Base-by-base conservation (phyloP, 2,329 filamentous ascomycete genomes). In the Daldinia sp. region DNA sequence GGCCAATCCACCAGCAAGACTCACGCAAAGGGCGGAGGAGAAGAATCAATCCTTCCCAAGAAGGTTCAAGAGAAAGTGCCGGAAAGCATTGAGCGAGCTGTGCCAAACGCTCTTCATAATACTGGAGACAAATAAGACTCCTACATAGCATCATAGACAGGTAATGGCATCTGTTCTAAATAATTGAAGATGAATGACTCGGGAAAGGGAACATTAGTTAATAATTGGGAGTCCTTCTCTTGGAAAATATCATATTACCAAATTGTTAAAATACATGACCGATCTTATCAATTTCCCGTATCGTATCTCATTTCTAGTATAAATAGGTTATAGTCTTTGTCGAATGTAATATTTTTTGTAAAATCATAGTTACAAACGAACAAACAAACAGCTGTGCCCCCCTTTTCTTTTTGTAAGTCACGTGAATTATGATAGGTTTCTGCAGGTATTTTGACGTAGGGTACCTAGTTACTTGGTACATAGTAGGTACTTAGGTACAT, bases 21-120 rank as follows among this genome's bases (percentile, higher is more conserved):
- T 13, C 65, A 66, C 23, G 65, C 66, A 5, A 66, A 66, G 57
- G 66, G 58, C 8, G 66, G 35, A n/a, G 66, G 66, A 7, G 63
- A 66, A 10, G 66, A 53, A 39, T 68, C 66, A 8, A 25, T 68
- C 15, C 32, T 68, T 2, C 65, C 65, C 3, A 66, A 68, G 59
- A 68, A 68, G 43, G 59, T 66, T n/a, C 65, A 68, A 17, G 63
- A 68, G 63, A 64, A 58, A 11, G 55, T 68, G 8, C 65, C 63
- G 0, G 66, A 67, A 32, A 62, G 60, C 19, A 48, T 66, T 7
- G 66, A 68, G 25, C 55, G 54, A 39, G 61, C 63, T 11, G 57
- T 68, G 9, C 66, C 66, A 3, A 68, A 68, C 11, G 54, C 47
- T 2, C 34, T 67, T 21, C 66, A 68, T 13, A 52, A 68, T 9